phyloP scores from a whole-genome alignment of 2,329 filamentous ascomycete species.

The Penicillium fuscoglaucum region DNA sequence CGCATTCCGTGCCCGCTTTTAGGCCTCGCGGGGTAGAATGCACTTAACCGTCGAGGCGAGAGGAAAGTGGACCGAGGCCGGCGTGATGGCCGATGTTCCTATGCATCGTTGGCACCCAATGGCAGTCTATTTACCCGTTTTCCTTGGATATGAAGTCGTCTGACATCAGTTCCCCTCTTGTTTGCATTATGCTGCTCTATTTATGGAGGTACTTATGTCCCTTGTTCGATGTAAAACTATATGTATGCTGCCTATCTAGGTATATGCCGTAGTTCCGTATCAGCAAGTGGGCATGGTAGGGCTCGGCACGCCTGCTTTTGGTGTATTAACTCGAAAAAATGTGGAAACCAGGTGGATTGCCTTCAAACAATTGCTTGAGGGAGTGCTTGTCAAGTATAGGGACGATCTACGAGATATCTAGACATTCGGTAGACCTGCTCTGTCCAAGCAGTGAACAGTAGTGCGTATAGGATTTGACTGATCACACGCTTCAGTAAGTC shows the following conservation, averaged over 20 bases:
- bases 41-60: slow-evolving; percentile 12
- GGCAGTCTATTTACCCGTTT: background rate
- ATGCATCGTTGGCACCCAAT: background rate
- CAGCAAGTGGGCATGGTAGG: background rate
- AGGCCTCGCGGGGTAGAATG: slow-evolving; percentile 3
- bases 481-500: background rate
- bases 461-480: too few species aligned
- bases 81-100: slow-evolving; percentile 12
- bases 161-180: background rate
- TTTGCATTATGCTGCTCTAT: background rate
- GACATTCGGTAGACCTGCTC: background rate
- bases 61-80: slow-evolving; percentile 16
- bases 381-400: background rate
- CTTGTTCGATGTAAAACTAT: background rate
- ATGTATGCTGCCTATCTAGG: background rate
- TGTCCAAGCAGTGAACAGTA: background rate
- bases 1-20: slow-evolving; percentile 16
- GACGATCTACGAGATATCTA: background rate
- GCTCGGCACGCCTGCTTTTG: slow-evolving; percentile 7
- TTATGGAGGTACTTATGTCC: background rate
- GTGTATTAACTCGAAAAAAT: background rate
- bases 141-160: background rate
- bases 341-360: background rate
- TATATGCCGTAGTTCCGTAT: too few species aligned
- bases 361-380: background rate